A percentile compares a stretch with the other conserved stretches of the same genome.
Evolutionary conservation across 495 filamentous ascomycete species (phyloP).

Genomic region (Terfezia boudieri): DNA sequence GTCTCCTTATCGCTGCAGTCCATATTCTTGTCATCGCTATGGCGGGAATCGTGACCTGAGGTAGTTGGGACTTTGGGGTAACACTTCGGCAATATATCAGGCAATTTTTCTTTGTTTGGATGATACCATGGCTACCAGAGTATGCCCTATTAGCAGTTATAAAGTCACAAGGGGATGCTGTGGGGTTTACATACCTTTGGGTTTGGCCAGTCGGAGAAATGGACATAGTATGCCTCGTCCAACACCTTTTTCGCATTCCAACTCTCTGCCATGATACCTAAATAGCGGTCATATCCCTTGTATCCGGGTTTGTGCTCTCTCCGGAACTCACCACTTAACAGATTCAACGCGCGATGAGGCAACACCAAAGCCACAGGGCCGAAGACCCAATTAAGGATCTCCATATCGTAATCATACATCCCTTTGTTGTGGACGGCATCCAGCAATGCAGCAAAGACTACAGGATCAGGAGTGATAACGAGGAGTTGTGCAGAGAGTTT

Average conservation of each 20-base stretch:
- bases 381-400: constrained; percentile 52
- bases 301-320: constrained; percentile 2
- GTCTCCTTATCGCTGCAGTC: constrained; percentile 40
- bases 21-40: constrained; percentile 19
- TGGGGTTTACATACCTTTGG: constrained; percentile 29
- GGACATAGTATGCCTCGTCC: constrained; percentile 49
- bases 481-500: constrained; percentile 38
- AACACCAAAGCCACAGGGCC: constrained; percentile 43
- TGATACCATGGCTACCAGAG: constrained; percentile 32
- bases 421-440: constrained; percentile 23
- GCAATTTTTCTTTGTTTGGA: constrained; percentile 28
- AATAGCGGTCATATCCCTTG: constrained; percentile 33
- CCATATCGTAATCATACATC: constrained; percentile 42
- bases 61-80: not conserved
- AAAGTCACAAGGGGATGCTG: constrained; percentile 13
- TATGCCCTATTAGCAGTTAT: constrained; percentile 45
- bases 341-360: constrained; percentile 49
- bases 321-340: constrained; percentile 52
- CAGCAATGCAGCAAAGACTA: constrained; percentile 31
- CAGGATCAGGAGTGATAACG: constrained; percentile 37
- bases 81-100: not conserved
- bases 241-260: constrained; percentile 47
- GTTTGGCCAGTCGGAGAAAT: constrained; percentile 63
- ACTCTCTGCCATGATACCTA: constrained; percentile 34
- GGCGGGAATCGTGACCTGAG: too few relatives aligned